Evolutionary conservation across 192 early-diverging fungal species (phyloP), one percentile per base, ranked within the genome.

Genomic region (Hyaloraphidium curvatum): DNA sequence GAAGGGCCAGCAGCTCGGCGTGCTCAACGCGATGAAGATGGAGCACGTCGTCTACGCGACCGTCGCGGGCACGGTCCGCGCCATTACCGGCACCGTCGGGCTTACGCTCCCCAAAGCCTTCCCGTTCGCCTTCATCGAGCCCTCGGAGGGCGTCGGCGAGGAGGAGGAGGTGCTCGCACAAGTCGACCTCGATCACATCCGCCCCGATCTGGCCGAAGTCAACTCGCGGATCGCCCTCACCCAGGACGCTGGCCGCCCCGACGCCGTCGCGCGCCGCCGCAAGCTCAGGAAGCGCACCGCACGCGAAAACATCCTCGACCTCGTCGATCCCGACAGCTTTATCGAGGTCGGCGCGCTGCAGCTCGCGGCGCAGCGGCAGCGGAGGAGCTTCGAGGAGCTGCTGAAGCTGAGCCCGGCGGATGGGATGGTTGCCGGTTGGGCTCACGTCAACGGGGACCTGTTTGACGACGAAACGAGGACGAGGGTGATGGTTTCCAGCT

Each of bases 341-440:
- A 52, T 61, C n/a, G 59, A 61, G 58, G 63, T 17, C 37, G 58
- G 58, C n/a, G 55, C 35, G 1, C 25, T 61, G 39, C 60, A 26
- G 13, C 13, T 61, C n/a, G 59, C 59, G 3, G 59, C 59, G 30
- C 59, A 61, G 31, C 22, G 28, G 2, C 16, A 30, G 1, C 0
- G 59, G 28, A 56, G 59, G 17, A n/a, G 60, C 35, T n/a, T 60
- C 13, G 41, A 62, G 0, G 59, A 61, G 19, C 25, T 62, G 14
- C 14, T 48, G 4, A 48, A 48, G 19, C 43, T 22, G 43, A 48
- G 17, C 17, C 55, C 39, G 14, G 25, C 40, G 19, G n/a, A 39
- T 30, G 59, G 31, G 3, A 54, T 43, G 56, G 17, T 62, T 4
- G 59, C 41, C 2, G n/a, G n/a, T n/a, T n/a, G n/a, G n/a, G n/a